A percentile compares a stretch with the other conserved stretches of the same genome.
Evolutionary conservation across 768 basidiomycete species (phyloP).

Genomic region (Serendipita indica): DNA sequence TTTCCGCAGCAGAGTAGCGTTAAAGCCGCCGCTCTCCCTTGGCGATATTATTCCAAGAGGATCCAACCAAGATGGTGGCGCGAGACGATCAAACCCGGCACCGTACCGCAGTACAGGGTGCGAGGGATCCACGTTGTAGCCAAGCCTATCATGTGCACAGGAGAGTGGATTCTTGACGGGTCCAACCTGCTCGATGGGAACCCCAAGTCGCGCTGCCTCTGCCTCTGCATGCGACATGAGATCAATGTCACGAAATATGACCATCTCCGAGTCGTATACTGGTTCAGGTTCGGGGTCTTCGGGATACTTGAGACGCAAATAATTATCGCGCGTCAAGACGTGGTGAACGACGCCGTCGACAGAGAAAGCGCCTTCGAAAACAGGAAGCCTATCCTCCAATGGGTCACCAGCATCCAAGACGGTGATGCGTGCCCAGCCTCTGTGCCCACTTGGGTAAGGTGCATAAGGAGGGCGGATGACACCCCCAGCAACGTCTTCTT

Average conservation of each 20-base stretch:
- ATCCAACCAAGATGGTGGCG: slow-evolving; percentile 29
- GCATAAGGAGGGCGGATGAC: slow-evolving; percentile 28
- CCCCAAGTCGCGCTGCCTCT: slow-evolving; percentile 13
- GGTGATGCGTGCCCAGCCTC: slow-evolving; percentile 66
- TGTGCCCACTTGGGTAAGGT: slow-evolving; percentile 27
- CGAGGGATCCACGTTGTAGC: slow-evolving; percentile 46
- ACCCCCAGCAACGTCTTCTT: slow-evolving; percentile 47
- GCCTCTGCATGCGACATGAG: slow-evolving; percentile 28
- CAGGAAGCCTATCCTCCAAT: slow-evolving; percentile 32
- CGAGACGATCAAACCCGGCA: slow-evolving; percentile 15
- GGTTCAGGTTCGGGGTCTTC: slow-evolving; percentile 46
- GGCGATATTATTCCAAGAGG: slow-evolving; percentile 20
- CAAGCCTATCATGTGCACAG: slow-evolving; percentile 57
- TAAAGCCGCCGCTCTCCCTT: slow-evolving; percentile 15
- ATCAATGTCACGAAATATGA: slow-evolving; percentile 67
- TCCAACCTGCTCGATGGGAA: slow-evolving; percentile 4
- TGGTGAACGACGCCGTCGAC: slow-evolving; percentile 53
- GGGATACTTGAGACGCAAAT: slow-evolving; percentile 42
- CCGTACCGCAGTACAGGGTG: slow-evolving; percentile 33
- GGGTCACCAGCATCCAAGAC: slow-evolving; percentile 47
- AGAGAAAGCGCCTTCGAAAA: slow-evolving; percentile 66
- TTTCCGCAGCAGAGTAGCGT: slow-evolving; percentile 23
- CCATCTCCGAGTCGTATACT: slow-evolving; percentile 34
- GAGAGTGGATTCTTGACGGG: slow-evolving; percentile 23
- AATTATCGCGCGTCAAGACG: slow-evolving; percentile 54